Percentiles rank a stretch among this genome's conserved stretches.
Conservation (phyloP, 2,329 filamentous ascomycete species). For the Gaeumannomyces sp. region DNA sequence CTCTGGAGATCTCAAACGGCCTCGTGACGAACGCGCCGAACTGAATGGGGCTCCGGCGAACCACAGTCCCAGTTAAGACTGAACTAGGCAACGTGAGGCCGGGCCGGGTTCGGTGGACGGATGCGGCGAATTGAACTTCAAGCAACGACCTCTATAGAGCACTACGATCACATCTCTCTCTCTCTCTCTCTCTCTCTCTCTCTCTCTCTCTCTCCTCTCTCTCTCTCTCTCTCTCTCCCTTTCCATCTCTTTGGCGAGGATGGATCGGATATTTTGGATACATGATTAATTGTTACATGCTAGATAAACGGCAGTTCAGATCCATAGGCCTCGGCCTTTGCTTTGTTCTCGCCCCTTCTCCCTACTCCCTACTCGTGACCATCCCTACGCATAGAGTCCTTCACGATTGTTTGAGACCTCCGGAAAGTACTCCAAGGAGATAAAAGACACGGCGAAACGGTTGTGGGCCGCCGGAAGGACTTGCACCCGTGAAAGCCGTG, state of each 20-base stretch:
- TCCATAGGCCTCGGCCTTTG: no score
- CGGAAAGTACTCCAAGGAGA: not conserved
- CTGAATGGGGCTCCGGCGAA: not conserved
- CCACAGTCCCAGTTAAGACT: not conserved
- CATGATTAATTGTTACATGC: no score
- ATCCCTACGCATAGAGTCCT: not conserved
- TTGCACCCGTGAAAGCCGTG: not conserved
- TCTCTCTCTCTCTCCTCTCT: no score
- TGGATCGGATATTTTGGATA: not conserved
- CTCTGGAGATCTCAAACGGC: slow-evolving; percentile 62
- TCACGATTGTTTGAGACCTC: not conserved
- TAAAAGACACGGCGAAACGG: not conserved
- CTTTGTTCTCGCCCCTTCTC: not conserved
- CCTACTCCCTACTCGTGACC: no score
- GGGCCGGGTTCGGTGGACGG: not conserved
- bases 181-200: not conserved
- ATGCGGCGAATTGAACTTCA: not conserved
- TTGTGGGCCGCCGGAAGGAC: not conserved
- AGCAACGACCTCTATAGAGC: not conserved
- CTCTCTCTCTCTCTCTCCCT: not conserved
- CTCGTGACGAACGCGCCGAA: slow-evolving; percentile 29
- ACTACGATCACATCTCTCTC: not conserved
- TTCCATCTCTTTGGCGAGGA: not conserved
- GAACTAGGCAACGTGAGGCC: not conserved
- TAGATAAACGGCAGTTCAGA: no score